Conservation (phyloP, 768 basidiomycete species). For the Tulasnella sp. region DNA sequence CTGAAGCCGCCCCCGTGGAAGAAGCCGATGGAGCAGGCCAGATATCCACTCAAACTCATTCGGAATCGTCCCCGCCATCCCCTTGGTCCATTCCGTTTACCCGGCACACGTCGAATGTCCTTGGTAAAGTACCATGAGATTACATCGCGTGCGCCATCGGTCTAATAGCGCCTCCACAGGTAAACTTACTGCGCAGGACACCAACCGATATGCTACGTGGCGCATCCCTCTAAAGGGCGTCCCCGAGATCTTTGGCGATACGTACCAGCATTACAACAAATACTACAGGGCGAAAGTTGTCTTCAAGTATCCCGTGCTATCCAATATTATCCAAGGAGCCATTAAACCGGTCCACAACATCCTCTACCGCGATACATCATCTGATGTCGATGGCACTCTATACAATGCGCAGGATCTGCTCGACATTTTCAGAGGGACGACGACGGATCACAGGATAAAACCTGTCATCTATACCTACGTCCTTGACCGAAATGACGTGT, state of each 20-base stretch:
- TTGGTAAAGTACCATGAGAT: too few relatives aligned
- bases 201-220: too few relatives aligned
- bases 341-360: conserved; percentile 65
- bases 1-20: too few relatives aligned
- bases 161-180: too few relatives aligned
- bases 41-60: too few relatives aligned
- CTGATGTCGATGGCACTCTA: conserved; percentile 54
- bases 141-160: too few relatives aligned
- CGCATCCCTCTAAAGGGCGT: too few relatives aligned
- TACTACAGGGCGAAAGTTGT: conserved; percentile 65
- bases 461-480: conserved; percentile 82
- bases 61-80: too few relatives aligned
- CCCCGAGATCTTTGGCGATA: conserved; percentile 42
- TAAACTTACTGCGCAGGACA: too few relatives aligned
- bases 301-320: conserved; percentile 46
- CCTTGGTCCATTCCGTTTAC: neutral
- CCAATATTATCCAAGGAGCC: conserved; percentile 50
- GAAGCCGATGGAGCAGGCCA: too few relatives aligned
- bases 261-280: conserved; percentile 44
- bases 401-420: conserved; percentile 38
- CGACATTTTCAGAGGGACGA: conserved; percentile 7
- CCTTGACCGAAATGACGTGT: conserved; percentile 30
- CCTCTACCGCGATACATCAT: conserved; percentile 57
- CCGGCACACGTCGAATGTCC: too few relatives aligned
- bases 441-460: conserved; percentile 34